Evolutionary conservation across 163 green algal species (phyloP).

Genomic region (Chloromonas sp.): DNA sequence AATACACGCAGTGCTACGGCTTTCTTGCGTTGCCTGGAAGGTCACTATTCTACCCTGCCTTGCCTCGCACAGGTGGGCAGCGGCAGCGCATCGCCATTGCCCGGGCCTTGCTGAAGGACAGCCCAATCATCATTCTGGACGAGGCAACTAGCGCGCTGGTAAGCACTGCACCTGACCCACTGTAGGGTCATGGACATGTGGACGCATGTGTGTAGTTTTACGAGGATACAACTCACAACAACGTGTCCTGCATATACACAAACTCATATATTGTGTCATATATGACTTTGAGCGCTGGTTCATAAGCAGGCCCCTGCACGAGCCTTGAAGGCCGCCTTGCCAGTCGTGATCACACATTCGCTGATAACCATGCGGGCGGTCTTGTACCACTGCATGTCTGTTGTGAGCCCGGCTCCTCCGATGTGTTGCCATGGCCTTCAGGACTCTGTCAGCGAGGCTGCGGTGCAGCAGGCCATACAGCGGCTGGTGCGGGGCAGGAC

Average conservation of each 20-base stretch:
- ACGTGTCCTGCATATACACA: not conserved
- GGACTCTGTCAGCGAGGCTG: constrained; percentile 2
- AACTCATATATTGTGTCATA: not conserved
- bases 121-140: constrained; percentile 75
- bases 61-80: constrained; percentile 59
- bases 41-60: no score
- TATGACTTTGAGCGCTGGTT: no score
- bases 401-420: no score
- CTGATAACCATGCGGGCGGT: no score
- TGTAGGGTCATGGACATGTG: constrained; percentile 26
- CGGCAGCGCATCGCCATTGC: constrained; percentile 80
- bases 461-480: constrained; percentile 43
- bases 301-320: no score
- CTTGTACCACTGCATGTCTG: no score
- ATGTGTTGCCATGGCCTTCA: no score
- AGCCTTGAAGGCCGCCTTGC: no score
- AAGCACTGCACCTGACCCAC: no score
- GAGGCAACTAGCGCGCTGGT: constrained; percentile 69
- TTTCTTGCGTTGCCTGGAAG: no score
- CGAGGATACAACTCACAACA: constrained; percentile 25
- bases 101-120: constrained; percentile 74
- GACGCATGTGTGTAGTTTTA: not conserved
- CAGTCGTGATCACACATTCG: no score
- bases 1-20: no score
- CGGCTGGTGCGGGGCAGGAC: constrained; percentile 62